Evolutionary conservation across 208 protist genomes (phyloP).

Genomic region (Leishmania tropica): DNA sequence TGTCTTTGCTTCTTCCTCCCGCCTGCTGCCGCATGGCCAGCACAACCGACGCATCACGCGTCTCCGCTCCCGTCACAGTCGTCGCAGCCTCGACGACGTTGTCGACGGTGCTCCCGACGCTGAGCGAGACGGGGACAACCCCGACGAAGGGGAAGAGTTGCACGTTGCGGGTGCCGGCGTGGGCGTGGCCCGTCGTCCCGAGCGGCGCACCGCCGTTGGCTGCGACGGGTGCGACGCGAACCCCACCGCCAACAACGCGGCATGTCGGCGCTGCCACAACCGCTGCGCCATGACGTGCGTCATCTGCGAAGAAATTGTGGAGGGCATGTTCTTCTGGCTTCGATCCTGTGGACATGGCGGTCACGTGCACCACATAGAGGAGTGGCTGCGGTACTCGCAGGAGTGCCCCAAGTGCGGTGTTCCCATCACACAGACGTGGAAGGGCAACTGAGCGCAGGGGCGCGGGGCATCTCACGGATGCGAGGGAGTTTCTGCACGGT

Average conservation of each 20-base stretch:
- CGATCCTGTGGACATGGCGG: conserved; percentile 85
- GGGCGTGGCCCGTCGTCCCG: neutral
- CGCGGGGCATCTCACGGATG: neutral
- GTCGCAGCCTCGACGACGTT: conserved; percentile 13
- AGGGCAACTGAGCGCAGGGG: conserved; percentile 13
- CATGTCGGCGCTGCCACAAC: conserved; percentile 53
- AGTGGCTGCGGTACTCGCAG: conserved; percentile 70
- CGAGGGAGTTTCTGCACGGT: neutral
- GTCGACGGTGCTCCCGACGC: neutral
- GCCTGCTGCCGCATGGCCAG: neutral
- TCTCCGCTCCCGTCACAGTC: conserved; percentile 3
- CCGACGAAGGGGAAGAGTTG: conserved; percentile 6
- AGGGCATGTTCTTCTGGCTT: conserved; percentile 84
- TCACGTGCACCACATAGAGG: conserved; percentile 79
- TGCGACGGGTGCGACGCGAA: conserved; percentile 1
- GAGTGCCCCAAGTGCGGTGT: conserved; percentile 79
- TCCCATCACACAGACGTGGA: conserved; percentile 47
- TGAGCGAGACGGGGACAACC: conserved; percentile 4
- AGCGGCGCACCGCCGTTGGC: conserved; percentile 18
- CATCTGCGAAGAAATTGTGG: conserved; percentile 83
- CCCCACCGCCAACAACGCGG: conserved; percentile 52
- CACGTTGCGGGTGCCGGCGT: conserved; percentile 5
- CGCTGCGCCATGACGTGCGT: conserved; percentile 66
- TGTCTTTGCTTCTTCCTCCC: neutral
- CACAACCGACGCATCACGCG: neutral